phyloP scores from a whole-genome alignment of 768 basidiomycete species.

The Auriscalpium microsporum region DNA sequence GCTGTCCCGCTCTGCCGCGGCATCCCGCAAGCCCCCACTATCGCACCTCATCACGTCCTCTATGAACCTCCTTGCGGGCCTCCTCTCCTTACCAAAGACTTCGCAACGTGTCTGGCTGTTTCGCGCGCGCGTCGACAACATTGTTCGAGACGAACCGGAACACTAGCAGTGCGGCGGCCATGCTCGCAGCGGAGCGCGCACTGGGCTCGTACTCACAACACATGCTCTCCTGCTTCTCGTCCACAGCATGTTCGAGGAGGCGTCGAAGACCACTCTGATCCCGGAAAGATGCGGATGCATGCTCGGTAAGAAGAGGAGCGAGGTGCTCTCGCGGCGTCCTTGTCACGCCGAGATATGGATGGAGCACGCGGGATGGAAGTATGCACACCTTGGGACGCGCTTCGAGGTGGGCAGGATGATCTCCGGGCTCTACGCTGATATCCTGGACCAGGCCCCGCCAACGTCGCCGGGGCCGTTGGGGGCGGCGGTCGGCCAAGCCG shows the following conservation, averaged over 20 bases:
- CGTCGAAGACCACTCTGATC: slow-evolving; percentile 41
- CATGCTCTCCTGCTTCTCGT: slow-evolving; percentile 70
- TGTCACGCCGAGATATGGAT: slow-evolving; percentile 87
- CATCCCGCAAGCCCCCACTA: slow-evolving; percentile 32
- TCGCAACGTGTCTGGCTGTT: slow-evolving; percentile 86
- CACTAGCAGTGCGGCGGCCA: slow-evolving; percentile 50
- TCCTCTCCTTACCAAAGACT: slow-evolving; percentile 64
- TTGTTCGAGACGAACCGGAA: slow-evolving; percentile 62
- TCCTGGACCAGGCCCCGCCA: slow-evolving; percentile 57
- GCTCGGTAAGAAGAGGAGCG: slow-evolving; percentile 71
- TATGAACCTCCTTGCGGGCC: slow-evolving; percentile 70
- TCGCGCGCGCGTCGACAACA: slow-evolving; percentile 68
- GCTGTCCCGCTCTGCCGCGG: slow-evolving; percentile 42
- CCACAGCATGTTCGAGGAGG: slow-evolving; percentile 67
- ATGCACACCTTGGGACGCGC: slow-evolving; percentile 67
- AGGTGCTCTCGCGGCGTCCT: slow-evolving; percentile 74
- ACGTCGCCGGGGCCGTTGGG: slow-evolving; percentile 51
- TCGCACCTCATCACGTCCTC: slow-evolving; percentile 69
- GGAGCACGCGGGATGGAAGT: slow-evolving; percentile 81
- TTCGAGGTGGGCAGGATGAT: slow-evolving; percentile 75
- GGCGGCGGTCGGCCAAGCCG: slow-evolving; percentile 47
- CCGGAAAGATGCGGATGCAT: slow-evolving; percentile 52
- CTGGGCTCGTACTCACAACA: slow-evolving; percentile 75
- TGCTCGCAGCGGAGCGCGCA: slow-evolving; percentile 62
- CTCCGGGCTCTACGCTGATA: slow-evolving; percentile 54